Conservation (phyloP, 108 stramenopile species). For the Skeletonema potamos region DNA sequence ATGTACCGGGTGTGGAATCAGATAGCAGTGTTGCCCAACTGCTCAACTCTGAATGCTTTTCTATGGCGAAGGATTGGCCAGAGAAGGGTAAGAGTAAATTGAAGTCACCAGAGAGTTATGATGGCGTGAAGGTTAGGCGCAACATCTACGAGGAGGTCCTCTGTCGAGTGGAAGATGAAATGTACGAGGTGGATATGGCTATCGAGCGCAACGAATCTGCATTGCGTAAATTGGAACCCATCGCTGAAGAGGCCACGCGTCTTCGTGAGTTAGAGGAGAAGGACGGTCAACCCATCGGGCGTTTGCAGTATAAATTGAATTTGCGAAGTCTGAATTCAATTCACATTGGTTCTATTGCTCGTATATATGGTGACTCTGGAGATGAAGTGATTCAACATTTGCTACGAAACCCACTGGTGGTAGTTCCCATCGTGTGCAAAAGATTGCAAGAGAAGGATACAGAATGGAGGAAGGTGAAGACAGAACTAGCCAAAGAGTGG, state of each 20-base stretch:
- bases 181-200: conserved; percentile 98
- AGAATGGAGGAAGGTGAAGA: conserved; percentile 89
- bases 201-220: conserved; percentile 90
- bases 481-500: conserved; percentile 66
- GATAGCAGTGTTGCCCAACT: conserved; percentile 10
- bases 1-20: conserved; percentile 33
- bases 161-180: conserved; percentile 83
- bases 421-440: conserved; percentile 93
- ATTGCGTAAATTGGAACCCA: conserved; percentile 89
- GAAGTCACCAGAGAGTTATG: conserved; percentile 65
- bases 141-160: conserved; percentile 84
- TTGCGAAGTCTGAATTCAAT: conserved; percentile 60
- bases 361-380: conserved; percentile 83
- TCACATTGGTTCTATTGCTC: conserved; percentile 83
- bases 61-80: conserved; percentile 24
- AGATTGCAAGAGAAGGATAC: conserved; percentile 94
- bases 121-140: conserved; percentile 54
- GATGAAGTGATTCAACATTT: conserved; percentile 95
- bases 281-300: conserved; percentile 85
- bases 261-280: conserved; percentile 80
- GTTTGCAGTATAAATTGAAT: conserved; percentile 80
- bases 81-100: conserved; percentile 18
- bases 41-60: conserved; percentile 61
- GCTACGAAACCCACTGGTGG: conserved; percentile 86
- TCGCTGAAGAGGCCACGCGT: conserved; percentile 86